phyloP scores from a whole-genome alignment of 495 filamentous ascomycete species.

The Penicillium angulare region DNA sequence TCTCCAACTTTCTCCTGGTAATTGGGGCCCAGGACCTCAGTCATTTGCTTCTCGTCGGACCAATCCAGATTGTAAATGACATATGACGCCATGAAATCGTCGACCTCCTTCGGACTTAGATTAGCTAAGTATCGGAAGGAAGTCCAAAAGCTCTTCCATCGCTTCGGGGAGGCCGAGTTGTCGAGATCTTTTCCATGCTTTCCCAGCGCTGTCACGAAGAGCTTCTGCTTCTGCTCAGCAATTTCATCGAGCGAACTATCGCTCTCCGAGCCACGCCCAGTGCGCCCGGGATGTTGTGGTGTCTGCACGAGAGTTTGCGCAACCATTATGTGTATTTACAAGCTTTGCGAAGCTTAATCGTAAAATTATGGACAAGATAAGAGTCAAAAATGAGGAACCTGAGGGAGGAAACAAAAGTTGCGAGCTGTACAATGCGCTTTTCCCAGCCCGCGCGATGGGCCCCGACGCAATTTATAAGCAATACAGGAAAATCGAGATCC shows the following conservation, averaged over 20 bases:
- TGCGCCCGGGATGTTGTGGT: slow-evolving; percentile 22
- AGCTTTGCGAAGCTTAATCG: slow-evolving; percentile 4
- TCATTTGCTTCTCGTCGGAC: slow-evolving; percentile 58
- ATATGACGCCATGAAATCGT: slow-evolving; percentile 66
- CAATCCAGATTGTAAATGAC: slow-evolving; percentile 66
- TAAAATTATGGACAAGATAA: background rate
- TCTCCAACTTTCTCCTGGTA: slow-evolving; percentile 60
- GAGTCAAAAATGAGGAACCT: background rate
- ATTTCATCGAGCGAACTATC: slow-evolving; percentile 41
- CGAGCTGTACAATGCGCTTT: background rate
- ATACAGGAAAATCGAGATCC: slow-evolving; percentile 7
- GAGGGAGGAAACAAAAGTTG: background rate
- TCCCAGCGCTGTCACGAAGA: slow-evolving; percentile 19
- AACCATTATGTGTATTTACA: slow-evolving; percentile 17
- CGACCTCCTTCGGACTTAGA: slow-evolving; percentile 57
- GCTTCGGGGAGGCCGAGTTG: slow-evolving; percentile 51
- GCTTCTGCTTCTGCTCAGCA: slow-evolving; percentile 37
- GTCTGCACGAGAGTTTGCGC: slow-evolving; percentile 19
- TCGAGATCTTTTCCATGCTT: slow-evolving; percentile 32
- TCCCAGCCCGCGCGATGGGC: slow-evolving; percentile 8
- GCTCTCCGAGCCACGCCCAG: slow-evolving; percentile 40
- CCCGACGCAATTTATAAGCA: slow-evolving; percentile 29
- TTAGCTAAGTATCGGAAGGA: slow-evolving; percentile 57
- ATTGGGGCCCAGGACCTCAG: slow-evolving; percentile 52
- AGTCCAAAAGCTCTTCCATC: slow-evolving; percentile 53